phyloP scores from a whole-genome alignment of 192 early-diverging fungal species.

The Backusella tuberculispora region DNA sequence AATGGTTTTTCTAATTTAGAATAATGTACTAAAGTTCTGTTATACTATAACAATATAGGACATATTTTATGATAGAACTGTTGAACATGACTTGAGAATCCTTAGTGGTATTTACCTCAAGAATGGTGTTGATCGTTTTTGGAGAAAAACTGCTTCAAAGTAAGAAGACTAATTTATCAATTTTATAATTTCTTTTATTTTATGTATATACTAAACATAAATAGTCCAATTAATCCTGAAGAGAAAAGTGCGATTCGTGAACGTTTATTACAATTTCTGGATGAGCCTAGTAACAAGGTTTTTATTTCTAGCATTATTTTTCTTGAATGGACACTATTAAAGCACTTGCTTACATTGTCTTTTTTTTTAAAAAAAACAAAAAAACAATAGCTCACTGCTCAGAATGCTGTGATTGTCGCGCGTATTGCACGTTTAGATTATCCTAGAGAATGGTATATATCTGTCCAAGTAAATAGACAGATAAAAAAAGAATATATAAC shows the following conservation, averaged over 20 bases:
- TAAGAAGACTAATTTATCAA: constrained; percentile 32
- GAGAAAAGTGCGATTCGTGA: constrained; percentile 77
- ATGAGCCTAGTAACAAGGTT: constrained; percentile 71
- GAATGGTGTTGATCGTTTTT: constrained; percentile 90
- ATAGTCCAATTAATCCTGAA: constrained; percentile 63
- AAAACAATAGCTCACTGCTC: constrained; percentile 74
- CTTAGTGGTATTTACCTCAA: constrained; percentile 84
- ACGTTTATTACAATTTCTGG: constrained; percentile 65
- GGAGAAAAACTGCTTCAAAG: constrained; percentile 78
- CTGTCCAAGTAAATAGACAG: not conserved
- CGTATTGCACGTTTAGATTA: constrained; percentile 89
- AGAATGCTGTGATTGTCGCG: constrained; percentile 76
- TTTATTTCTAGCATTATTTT: not conserved
- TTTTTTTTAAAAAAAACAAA: no score
- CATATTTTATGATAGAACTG: constrained; percentile 70
- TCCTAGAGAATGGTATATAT: constrained; percentile 79
- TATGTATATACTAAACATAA: not conserved
- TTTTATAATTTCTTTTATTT: not conserved
- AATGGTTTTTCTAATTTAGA: not conserved
- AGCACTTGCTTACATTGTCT: not conserved
- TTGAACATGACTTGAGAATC: constrained; percentile 69
- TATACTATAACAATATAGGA: constrained; percentile 62
- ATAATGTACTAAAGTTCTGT: not conserved
- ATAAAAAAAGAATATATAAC: not conserved
- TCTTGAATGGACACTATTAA: not conserved